Evolutionary conservation across 208 protist species (phyloP), one percentile per base, ranked within the genome.

Genomic region (Phytomonas serpens): DNA sequence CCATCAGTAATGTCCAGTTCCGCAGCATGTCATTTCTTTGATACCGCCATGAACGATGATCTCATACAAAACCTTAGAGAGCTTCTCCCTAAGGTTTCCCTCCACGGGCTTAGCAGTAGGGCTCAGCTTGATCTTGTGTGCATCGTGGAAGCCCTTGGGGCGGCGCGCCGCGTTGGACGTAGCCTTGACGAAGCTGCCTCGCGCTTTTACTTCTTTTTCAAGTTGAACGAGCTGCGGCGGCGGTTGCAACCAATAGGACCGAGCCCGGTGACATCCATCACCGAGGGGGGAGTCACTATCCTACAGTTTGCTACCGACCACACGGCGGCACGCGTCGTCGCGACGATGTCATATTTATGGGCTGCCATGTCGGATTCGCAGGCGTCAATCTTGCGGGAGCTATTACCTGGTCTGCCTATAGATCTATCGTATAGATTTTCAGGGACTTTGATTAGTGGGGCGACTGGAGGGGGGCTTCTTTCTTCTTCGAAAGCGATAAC

Each of bases 151-250:
- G 80, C 87, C 10, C 78, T 94, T 30, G 79, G 73, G 6, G 80
- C 77, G 31, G 73, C 81, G 23, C 63, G 76, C 10, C 74, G 74
- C 32, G 74, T 89, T 37, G 80, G 76, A 68, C 71, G 77, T 71
- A 87, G 83, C 73, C 79, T 86, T 11, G 91, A 96, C 73, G 77
- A 89, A 66, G 87, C 87, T 4, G 91, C 89, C 4, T 77, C 86
- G 37, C 89, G 84, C 30, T 88, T 84, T 69, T 86, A 88, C 65
- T 90, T 96, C 68, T 80, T 87, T 61, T 75, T 86, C 69, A 79
- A 74, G n/a, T 77, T 94, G 34, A 67, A 78, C 36, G 75, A 79
- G 51, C 81, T 93, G 31, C 79, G 78, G 9, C 75, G 78, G n/a
- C 90, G 87, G 1, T 74, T 90, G 68, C 82, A 78, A 31, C 79